Evolutionary conservation across 352 stramenopile species (phyloP).

Genomic region (Pythium grandisporangium): DNA sequence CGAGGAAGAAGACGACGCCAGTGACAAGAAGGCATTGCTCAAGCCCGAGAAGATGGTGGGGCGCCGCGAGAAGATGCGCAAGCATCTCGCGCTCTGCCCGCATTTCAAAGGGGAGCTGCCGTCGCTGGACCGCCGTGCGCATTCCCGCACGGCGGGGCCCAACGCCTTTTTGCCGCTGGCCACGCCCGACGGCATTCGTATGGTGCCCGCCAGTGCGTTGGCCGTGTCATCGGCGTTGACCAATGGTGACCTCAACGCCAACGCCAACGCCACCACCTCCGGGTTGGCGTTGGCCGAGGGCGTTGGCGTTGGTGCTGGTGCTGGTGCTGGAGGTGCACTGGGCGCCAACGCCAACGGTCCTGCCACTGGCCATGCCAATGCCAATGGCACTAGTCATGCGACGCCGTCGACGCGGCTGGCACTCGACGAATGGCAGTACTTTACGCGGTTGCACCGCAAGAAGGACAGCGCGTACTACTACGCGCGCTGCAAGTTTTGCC

Average conservation of each 20-base stretch:
- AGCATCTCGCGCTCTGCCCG: slow-evolving; percentile 48
- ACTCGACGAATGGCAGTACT: slow-evolving; percentile 73
- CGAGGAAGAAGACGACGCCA: slow-evolving; percentile 32
- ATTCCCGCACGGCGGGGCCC: slow-evolving; percentile 3
- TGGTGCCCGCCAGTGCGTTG: slow-evolving; percentile 14
- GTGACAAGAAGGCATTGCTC: slow-evolving; percentile 44
- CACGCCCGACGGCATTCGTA: slow-evolving; percentile 16
- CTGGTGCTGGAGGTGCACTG: neutral
- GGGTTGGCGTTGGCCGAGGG: no score
- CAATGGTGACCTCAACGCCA: neutral
- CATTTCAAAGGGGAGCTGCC: slow-evolving; percentile 63
- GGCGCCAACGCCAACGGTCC: neutral
- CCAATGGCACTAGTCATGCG: no score
- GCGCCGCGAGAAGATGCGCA: slow-evolving; percentile 70
- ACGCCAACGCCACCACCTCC: neutral
- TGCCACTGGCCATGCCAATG: neutral
- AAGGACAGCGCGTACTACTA: slow-evolving; percentile 68
- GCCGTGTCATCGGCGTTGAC: slow-evolving; percentile 2
- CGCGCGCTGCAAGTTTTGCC: slow-evolving; percentile 75
- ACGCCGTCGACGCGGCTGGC: slow-evolving; percentile 28
- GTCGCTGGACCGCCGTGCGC: slow-evolving; percentile 26
- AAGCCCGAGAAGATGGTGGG: slow-evolving; percentile 61
- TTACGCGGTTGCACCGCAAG: slow-evolving; percentile 66
- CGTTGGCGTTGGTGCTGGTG: neutral
- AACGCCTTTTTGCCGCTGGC: slow-evolving; percentile 15